Evolutionary conservation across 352 stramenopile species (phyloP).

Genomic region (Phytophthora hibernalis): DNA sequence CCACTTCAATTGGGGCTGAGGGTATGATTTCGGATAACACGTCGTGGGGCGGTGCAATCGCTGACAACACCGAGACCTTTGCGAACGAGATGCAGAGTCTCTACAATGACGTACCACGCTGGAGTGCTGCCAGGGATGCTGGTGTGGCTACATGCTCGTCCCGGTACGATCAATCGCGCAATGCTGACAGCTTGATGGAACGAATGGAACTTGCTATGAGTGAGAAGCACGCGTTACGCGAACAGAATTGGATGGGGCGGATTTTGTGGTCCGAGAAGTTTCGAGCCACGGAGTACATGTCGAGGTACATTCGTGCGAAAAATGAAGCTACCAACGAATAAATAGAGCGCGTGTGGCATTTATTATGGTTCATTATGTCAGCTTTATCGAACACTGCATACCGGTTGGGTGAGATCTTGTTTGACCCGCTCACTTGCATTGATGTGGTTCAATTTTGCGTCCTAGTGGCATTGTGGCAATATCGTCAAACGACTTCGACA

Average conservation of each 20-base stretch:
- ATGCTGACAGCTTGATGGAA: slow-evolving; percentile 59
- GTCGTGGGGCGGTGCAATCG: slow-evolving; percentile 64
- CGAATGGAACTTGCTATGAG: slow-evolving; percentile 51
- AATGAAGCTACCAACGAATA: slow-evolving; percentile 41
- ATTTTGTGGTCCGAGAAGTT: slow-evolving; percentile 88
- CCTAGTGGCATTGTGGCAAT: too few relatives aligned
- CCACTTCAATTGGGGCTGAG: slow-evolving; percentile 90
- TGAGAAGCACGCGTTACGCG: slow-evolving; percentile 32
- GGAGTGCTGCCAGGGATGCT: slow-evolving; percentile 41
- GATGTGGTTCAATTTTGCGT: too few relatives aligned
- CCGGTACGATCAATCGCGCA: slow-evolving; percentile 58
- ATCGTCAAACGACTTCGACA: too few relatives aligned
- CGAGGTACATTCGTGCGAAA: slow-evolving; percentile 79
- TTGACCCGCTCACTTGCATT: too few relatives aligned
- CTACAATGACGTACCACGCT: slow-evolving; percentile 52
- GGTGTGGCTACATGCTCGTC: slow-evolving; percentile 40
- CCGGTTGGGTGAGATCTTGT: too few relatives aligned
- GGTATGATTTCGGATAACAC: slow-evolving; percentile 60
- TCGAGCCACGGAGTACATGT: slow-evolving; percentile 88
- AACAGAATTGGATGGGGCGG: slow-evolving; percentile 75
- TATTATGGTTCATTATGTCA: too few relatives aligned
- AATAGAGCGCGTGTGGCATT: slow-evolving; percentile 16
- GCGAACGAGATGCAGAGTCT: slow-evolving; percentile 49
- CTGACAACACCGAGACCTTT: slow-evolving; percentile 52
- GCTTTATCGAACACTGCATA: too few relatives aligned